phyloP scores from a whole-genome alignment of 148 eudicot species.

The Cornus controversa region DNA sequence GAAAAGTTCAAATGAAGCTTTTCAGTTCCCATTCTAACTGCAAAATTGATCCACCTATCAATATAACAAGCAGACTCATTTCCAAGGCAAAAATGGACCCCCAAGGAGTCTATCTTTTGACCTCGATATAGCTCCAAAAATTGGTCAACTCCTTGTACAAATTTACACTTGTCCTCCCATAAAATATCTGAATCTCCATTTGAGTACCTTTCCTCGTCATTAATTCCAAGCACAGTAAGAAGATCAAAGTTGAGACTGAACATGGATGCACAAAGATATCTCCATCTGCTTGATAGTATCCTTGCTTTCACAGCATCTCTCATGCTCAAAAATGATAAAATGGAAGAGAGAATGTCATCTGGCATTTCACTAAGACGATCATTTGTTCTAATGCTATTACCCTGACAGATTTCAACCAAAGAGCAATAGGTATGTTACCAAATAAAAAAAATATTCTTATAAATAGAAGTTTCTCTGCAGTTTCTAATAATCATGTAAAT shows the following conservation, averaged over 20 bases:
- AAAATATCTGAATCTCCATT: conserved; percentile 9
- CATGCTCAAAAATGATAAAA: neutral
- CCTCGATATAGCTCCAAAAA: conserved; percentile 9
- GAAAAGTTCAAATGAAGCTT: conserved; percentile 15
- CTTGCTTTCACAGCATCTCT: conserved; percentile 13
- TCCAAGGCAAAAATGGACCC: conserved; percentile 9
- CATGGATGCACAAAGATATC: conserved; percentile 3
- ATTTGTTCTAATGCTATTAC: neutral
- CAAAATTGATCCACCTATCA: conserved; percentile 16
- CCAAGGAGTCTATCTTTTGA: conserved; percentile 6
- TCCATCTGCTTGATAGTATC: conserved; percentile 9
- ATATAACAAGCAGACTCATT: conserved; percentile 3
- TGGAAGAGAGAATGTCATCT: conserved; percentile 14
- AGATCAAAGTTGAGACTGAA: conserved; percentile 9
- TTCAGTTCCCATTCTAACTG: conserved; percentile 11
- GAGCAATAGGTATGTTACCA: too few species aligned
- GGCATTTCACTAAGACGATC: conserved; percentile 11
- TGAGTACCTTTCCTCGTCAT: conserved; percentile 1
- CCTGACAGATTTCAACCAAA: conserved; percentile 3
- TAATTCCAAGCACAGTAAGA: conserved; percentile 11
- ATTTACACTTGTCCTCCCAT: conserved; percentile 5
- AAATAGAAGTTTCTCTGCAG: too few species aligned
- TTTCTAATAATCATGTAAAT: too few species aligned
- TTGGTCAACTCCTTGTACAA: conserved; percentile 6
- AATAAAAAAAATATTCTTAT: too few species aligned